Percentiles rank a stretch among this genome's conserved stretches.
phyloP scores from a whole-genome alignment of 352 stramenopile genomes.

The Chrysophaeum taylorii region DNA sequence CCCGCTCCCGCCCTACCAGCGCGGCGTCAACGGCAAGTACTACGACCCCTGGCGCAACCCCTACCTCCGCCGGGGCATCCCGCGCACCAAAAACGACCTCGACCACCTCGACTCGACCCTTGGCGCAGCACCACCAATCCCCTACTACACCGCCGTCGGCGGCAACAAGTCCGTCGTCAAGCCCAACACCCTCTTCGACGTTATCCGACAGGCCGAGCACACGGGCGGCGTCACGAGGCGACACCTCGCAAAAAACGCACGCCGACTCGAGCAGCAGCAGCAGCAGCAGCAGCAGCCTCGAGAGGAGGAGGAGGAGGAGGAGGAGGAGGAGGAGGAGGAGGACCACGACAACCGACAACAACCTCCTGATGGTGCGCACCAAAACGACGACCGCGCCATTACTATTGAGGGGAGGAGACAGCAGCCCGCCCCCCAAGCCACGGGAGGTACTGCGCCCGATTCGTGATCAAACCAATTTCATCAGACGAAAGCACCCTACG shows the following conservation, averaged over 20 bases:
- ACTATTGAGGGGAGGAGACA: too few species aligned
- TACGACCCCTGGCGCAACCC: constrained; percentile 38
- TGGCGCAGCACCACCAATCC: constrained; percentile 19
- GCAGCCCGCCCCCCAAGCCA: too few species aligned
- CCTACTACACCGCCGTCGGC: constrained; percentile 32
- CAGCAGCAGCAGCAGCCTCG: too few species aligned
- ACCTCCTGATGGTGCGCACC: too few species aligned
- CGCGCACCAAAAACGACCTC: constrained; percentile 24
- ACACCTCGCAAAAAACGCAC: background rate
- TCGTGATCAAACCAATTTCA: too few species aligned
- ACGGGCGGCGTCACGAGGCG: constrained; percentile 31
- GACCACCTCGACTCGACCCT: background rate
- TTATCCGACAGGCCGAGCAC: constrained; percentile 37
- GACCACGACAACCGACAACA: too few species aligned
- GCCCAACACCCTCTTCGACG: constrained; percentile 38
- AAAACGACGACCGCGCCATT: too few species aligned
- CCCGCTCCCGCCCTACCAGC: constrained; percentile 21
- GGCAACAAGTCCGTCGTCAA: constrained; percentile 37
- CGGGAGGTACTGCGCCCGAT: too few species aligned
- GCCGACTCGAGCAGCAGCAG: background rate
- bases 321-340: too few species aligned
- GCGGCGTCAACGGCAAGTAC: constrained; percentile 31
- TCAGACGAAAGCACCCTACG: too few species aligned
- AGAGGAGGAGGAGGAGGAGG: too few species aligned
- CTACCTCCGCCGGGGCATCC: constrained; percentile 34